Evolutionary conservation across 257 asterid genomes (phyloP).

Genomic region (Orobanche coerulescens): DNA sequence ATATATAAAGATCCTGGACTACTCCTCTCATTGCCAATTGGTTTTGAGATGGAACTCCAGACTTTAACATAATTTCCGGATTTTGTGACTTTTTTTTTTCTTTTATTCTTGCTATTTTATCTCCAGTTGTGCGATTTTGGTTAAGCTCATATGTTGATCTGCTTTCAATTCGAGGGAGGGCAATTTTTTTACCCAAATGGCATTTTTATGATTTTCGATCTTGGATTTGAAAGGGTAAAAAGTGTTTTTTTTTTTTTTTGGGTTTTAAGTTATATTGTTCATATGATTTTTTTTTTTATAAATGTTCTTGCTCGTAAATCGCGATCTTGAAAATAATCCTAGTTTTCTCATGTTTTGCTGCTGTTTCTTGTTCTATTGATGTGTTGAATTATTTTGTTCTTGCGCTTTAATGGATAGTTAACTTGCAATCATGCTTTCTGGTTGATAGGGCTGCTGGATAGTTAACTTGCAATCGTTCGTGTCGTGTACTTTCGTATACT

Average conservation of each 20-base stretch:
- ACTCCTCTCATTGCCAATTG: no score
- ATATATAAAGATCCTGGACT: no score
- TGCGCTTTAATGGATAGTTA: background rate
- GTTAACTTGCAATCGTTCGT: no score
- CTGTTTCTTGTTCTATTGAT: no score
- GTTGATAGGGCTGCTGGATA: no score
- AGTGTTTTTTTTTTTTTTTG: no score
- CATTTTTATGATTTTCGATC: no score
- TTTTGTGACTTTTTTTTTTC: background rate
- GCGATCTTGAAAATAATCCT: conserved; percentile 6
- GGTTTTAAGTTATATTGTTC: background rate
- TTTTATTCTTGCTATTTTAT: background rate
- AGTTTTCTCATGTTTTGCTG: background rate
- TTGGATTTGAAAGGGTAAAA: conserved; percentile 1
- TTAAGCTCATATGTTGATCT: conserved; percentile 3
- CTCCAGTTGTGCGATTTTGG: background rate
- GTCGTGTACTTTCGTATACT: no score
- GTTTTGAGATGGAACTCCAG: no score
- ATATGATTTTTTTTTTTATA: background rate
- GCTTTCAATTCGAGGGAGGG: background rate
- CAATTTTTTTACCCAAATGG: background rate
- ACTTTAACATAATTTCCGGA: conserved; percentile 8
- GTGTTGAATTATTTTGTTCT: background rate
- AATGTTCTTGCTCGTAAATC: background rate
- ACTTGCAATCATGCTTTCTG: background rate